These are phyloP conservation scores for Boletus barrowsii DNA, from an alignment of 768 basidiomycete genomes.

Conservation along the genomic window DNA sequence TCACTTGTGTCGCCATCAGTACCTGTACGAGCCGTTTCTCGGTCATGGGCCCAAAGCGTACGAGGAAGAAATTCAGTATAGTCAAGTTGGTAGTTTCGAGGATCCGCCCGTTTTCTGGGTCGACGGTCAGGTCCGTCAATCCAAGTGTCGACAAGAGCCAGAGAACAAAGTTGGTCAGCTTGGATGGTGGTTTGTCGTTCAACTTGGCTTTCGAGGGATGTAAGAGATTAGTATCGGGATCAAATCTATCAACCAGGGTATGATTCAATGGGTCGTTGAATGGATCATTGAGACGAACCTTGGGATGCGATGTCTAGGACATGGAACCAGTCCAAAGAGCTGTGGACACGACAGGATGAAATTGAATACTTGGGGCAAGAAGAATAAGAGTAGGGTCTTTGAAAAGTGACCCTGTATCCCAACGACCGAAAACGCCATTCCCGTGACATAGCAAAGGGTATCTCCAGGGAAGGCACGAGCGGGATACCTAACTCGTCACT, in stretches of 20 bases:
- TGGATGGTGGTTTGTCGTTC: constrained; percentile 48
- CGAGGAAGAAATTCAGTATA: constrained; percentile 80
- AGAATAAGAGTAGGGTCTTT: constrained; percentile 94
- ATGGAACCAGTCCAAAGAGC: constrained; percentile 88
- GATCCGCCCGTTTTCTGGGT: constrained; percentile 56
- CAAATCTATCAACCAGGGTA: constrained; percentile 50
- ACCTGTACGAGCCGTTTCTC: constrained; percentile 76
- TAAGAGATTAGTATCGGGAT: constrained; percentile 70
- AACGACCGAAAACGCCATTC: constrained; percentile 98
- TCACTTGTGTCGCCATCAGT: constrained; percentile 73
- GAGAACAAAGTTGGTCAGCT: constrained; percentile 52
- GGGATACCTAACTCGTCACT: constrained; percentile 70
- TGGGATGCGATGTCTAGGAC: constrained; percentile 92
- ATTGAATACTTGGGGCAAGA: constrained; percentile 97
- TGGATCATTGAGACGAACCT: constrained; percentile 45
- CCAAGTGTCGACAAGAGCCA: constrained; percentile 58
- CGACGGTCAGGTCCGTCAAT: constrained; percentile 59
- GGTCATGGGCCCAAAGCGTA: constrained; percentile 78
- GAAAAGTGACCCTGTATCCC: constrained; percentile 97
- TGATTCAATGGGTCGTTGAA: not conserved
- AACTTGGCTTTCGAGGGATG: constrained; percentile 72
- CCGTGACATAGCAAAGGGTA: constrained; percentile 94
- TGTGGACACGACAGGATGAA: constrained; percentile 94
- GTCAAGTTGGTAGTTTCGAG: constrained; percentile 84
- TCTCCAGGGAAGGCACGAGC: constrained; percentile 94